Base-by-base conservation (phyloP, 2,329 filamentous ascomycete genomes). In the Hymenoscyphus linearis region DNA sequence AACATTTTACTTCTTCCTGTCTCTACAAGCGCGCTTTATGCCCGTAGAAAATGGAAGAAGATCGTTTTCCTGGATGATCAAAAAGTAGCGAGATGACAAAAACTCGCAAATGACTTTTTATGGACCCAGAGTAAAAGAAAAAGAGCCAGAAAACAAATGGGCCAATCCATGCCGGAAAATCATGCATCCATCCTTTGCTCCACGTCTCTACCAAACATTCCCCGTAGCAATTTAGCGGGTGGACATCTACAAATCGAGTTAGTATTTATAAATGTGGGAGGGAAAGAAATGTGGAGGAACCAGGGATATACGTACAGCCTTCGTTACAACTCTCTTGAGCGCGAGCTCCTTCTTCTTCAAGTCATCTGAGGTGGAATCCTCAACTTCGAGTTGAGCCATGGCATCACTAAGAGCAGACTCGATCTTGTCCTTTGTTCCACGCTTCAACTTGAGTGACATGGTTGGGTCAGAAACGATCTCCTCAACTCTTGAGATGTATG, bases 311-410 rank as follows among this genome's bases (percentile, higher is more conserved):
- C 40, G 12, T 47, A 47, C 40, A 52, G 69, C 93, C 89, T 98
- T 99, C 80, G 95, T 99, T 73, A 99, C 93, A 71, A 96, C 86
- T 75, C 95, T 86, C 91, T 98, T 99, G 68, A 99, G 86, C 65
- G 92, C 92, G 69, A 99, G 84, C 85, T 99, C 95, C 88, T 97
- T 96, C 91, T 98, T 98, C 91, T 96, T 98, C 72, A 99, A 84
- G 76, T 99, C 95, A 72, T 99, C 96, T 65, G 92, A 90, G 66
- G 82, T 80, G 61, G 91, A 90, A 71, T 99, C 96, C 79, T 93
- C 90, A 74, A 99, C 82, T 87, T 99, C 95, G 67, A 99, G 90
- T 80, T 96, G 89, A 68, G 86, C 90, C 95, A 99, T 98, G 72
- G 95, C 95, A 73, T 99, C 95, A 78, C 89, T 93, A 72, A 99